Evolutionary conservation across 2,329 filamentous ascomycete species (phyloP), one percentile per base, ranked within the genome.

Genomic region (Sarocladium strictum): DNA sequence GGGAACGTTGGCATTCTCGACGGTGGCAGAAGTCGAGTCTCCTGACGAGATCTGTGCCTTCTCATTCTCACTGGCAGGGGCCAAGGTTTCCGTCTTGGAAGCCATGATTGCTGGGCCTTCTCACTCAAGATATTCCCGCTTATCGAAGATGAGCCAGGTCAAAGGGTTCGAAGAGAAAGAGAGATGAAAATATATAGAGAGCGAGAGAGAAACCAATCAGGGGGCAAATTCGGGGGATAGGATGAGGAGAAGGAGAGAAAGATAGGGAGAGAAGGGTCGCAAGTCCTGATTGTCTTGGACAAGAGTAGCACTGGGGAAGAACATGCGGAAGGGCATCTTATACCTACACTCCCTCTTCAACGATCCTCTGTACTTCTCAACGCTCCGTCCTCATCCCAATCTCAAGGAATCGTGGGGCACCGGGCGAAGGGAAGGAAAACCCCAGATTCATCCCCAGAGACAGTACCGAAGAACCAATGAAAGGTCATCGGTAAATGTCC

Each of bases 361-460:
- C n/a, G n/a, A n/a, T n/a, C n/a, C n/a, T n/a, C n/a, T n/a, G n/a
- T n/a, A n/a, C n/a, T n/a, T n/a, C n/a, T n/a, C n/a, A n/a, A n/a
- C n/a, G n/a, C 21, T 23, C 21, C 23, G 10, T 23, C 21, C 23
- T 43, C 17, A 21, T 24, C 21, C 40, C 43, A 47, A 23, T 47
- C 43, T 47, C 43, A 47, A 12, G 14, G 21, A 23, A 17, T 51
- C 47, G 27, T 51, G 47, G 47, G 47, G 47, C 47, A 19, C 29
- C 47, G 47, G 47, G 29, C 47, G 47, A 51, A 51, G 47, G 47
- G 47, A 51, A 35, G 47, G 19, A 29, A 35, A 17, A 27, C 47
- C 43, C 47, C 47, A 51, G 47, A 51, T 51, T 51, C 47, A 32
- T 15, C 47, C 17, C n/a, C 29, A 35, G 29, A 35, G 26, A 35